Evolutionary conservation across 192 early-diverging fungal genomes (phyloP), one percentile per base, ranked within the genome.

Genomic region (Coemansia sp.): DNA sequence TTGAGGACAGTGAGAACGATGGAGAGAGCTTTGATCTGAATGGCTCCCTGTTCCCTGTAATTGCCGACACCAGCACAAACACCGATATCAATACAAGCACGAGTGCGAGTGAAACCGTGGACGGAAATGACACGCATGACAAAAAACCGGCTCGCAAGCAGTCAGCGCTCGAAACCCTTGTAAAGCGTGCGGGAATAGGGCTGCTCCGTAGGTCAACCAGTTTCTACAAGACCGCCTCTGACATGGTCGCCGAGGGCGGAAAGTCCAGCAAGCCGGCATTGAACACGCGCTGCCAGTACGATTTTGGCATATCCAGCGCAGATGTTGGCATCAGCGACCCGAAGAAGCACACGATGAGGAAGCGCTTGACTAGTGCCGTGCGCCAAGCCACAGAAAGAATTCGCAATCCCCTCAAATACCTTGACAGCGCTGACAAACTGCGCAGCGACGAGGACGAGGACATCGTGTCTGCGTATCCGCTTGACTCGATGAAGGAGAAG

Each of bases 191-290:
- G 0, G 71, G 80, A 12, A 68, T 66, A 23, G 69, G 75, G 13
- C 65, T 83, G 40, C 61, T 83, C 8, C 75, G 80, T 19, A 75
- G 71, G 53, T 83, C 80, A 5, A 63, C 76, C 67, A 83, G 80
- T 63, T 71, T 83, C 42, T 83, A 61, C 75, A 77, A 74, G 43
- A 56, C 64, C 9, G 50, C 74, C 45, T 69, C 75, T 10, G 70
- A 74, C 15, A 54, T 23, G 0, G n/a, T 57, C 6, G 15, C 37
- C 32, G 10, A 15, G 39, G 47, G 37, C 66, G 43, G 44, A 9
- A 40, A 23, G 13, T 38, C 15, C 6, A 59, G 39, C 39, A 59
- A 41, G 3, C n/a, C 57, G 39, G 39, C 40, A 38, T 38, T 19
- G 9, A 16, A 41, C n/a, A 59, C 57, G 6, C 16, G n/a, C 32